Base-by-base conservation (phyloP, 164 flowering plant genomes). In the Tinospora cordifolia region DNA sequence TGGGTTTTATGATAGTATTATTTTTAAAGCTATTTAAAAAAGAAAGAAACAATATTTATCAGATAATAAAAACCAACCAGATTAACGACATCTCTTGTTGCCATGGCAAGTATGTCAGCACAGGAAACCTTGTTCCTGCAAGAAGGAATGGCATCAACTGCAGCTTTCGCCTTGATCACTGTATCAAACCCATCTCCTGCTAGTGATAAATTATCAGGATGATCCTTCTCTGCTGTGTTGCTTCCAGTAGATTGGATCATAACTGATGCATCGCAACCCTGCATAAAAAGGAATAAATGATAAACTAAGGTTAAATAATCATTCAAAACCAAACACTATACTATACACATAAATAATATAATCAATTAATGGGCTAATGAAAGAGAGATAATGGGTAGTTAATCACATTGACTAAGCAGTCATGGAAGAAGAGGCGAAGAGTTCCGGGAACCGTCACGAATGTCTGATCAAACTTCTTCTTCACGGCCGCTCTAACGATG, bases 161-260 rank as follows among this genome's bases (percentile, higher is more conserved):
- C 97, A 0, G 82, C 87, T 75, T 90, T 93, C 47, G 97, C 98
- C 75, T 88, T 88, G 80, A 90, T 84, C 67, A 93, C 93, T 0
- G 92, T 88, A 79, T 91, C 97, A 59, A 93, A 91, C 59, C 97
- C 98, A 51, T 93, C 95, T 63, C 97, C 97, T 24, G 95, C 93
- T 34, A 91, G 64, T 1, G 98, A 89, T 24, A 88, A 71, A 58
- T 93, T 88, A 44, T 88, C 96, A 0, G 88, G 83, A 66, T 87
- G 81, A 71, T 93, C 98, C 74, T 86, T 91, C 85, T 93, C 98
- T 0, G 96, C 97, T 36, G 41, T 79, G 79, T 85, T 88, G 69
- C 6, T 76, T 1, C 65, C 63, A 0, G 84, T 76, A 0, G 97
- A 89, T 25, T 80, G 78, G 19, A 91, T 51, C 1, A 93, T 71